A percentile compares a stretch with the other conserved stretches of the same genome.
Evolutionary conservation across 2,329 filamentous ascomycete species (phyloP).

Genomic region (Parastagonospora nodorum): DNA sequence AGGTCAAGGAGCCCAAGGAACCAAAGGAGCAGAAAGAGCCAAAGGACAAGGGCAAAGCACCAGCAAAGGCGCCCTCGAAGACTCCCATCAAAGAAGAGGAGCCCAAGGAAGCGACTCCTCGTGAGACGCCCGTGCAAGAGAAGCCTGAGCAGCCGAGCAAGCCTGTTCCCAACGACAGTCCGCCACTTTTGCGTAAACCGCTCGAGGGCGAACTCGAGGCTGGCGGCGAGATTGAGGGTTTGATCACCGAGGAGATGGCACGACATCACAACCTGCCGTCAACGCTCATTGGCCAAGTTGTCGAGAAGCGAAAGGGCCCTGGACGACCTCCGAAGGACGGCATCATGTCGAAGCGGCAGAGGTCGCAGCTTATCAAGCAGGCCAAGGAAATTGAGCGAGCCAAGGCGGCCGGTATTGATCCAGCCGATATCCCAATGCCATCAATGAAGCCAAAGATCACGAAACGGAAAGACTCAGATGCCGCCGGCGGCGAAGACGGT

Average conservation of each 20-base stretch:
- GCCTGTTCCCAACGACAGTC: conserved; percentile 33
- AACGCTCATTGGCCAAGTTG: conserved; percentile 52
- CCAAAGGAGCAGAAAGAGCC: conserved; percentile 23
- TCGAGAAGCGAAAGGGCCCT: conserved; percentile 70
- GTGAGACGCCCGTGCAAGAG: conserved; percentile 35
- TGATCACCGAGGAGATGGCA: conserved; percentile 46
- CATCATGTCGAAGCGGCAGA: conserved; percentile 79
- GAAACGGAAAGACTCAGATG: conserved; percentile 44
- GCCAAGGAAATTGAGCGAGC: conserved; percentile 54
- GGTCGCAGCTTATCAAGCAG: conserved; percentile 66
- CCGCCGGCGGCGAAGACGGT: conserved; percentile 44
- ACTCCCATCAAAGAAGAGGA: conserved; percentile 34
- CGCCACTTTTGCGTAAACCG: conserved; percentile 32
- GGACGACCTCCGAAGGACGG: conserved; percentile 84
- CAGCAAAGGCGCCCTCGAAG: conserved; percentile 29
- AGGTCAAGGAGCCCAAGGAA: conserved; percentile 15
- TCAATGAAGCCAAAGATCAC: conserved; percentile 42
- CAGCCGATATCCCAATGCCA: conserved; percentile 40
- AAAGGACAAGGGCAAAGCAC: conserved; percentile 30
- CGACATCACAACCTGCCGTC: conserved; percentile 48
- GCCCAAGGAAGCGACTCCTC: conserved; percentile 28
- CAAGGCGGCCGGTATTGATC: conserved; percentile 45
- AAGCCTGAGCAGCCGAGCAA: conserved; percentile 25
- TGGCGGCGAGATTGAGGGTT: conserved; percentile 37
- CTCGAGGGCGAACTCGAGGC: conserved; percentile 38